Conservation (phyloP, 768 basidiomycete genomes). For the Pleurotus ostreatus region DNA sequence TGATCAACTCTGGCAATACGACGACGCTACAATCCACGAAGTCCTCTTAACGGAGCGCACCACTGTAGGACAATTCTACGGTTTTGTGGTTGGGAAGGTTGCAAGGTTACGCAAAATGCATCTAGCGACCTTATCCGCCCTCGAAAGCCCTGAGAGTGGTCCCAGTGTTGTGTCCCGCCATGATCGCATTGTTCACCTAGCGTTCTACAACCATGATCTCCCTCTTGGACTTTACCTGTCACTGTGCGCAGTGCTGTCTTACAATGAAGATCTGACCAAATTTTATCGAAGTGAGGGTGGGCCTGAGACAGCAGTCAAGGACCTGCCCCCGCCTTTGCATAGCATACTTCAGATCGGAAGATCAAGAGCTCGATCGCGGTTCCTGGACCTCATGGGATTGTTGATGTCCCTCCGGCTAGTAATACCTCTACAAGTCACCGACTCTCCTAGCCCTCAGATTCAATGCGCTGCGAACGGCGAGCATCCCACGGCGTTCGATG, state of each 20-base stretch:
- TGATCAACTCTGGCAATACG: constrained; percentile 48
- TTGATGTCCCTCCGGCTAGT: constrained; percentile 56
- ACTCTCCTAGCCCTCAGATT: constrained; percentile 37
- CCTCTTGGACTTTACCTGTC: constrained; percentile 64
- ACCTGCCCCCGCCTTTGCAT: constrained; percentile 49
- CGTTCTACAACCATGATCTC: constrained; percentile 61
- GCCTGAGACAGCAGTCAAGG: constrained; percentile 38
- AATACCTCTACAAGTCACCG: constrained; percentile 49
- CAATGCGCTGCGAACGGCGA: constrained; percentile 38
- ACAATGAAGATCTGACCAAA: constrained; percentile 53
- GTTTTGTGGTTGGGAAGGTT: constrained; percentile 66
- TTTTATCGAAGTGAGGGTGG: constrained; percentile 48
- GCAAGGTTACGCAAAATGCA: constrained; percentile 65
- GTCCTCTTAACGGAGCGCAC: constrained; percentile 66
- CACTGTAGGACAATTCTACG: constrained; percentile 70
- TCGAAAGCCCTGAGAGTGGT: constrained; percentile 37
- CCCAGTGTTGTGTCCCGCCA: constrained; percentile 46
- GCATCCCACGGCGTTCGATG: constrained; percentile 44
- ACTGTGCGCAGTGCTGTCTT: constrained; percentile 50
- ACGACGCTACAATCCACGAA: constrained; percentile 52
- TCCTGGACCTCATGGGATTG: constrained; percentile 59
- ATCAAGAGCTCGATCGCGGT: constrained; percentile 51
- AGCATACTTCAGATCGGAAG: constrained; percentile 53
- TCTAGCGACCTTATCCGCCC: constrained; percentile 42
- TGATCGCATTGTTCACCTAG: constrained; percentile 53